phyloP scores from a whole-genome alignment of 2,329 filamentous ascomycete genomes.

The Colletotrichum graminicola region DNA sequence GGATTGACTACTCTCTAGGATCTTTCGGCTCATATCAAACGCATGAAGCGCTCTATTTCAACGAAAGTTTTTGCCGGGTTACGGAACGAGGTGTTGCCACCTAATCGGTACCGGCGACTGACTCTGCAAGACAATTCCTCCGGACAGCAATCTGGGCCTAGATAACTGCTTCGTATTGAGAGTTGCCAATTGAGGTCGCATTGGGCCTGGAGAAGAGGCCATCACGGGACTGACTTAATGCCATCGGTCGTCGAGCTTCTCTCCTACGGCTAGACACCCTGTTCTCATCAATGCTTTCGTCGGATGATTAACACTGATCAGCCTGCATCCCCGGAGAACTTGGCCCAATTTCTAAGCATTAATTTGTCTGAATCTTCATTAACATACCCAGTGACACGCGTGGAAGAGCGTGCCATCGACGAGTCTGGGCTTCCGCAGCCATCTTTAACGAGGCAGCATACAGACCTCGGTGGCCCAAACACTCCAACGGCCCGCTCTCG shows the following conservation, averaged over 20 bases:
- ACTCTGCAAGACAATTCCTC: neutral
- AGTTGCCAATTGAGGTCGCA: constrained; percentile 13
- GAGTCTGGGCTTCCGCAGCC: constrained; percentile 19
- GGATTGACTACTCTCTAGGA: neutral
- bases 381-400: constrained; percentile 22
- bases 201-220: neutral
- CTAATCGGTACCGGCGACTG: neutral
- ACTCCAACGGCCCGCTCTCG: neutral
- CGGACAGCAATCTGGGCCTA: neutral
- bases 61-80: neutral
- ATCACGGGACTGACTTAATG: neutral
- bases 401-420: constrained; percentile 28
- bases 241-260: neutral
- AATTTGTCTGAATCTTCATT: constrained; percentile 7
- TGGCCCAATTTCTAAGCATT: constrained; percentile 20
- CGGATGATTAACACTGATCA: constrained; percentile 25
- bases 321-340: constrained; percentile 11
- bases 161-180: neutral
- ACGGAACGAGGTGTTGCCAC: neutral
- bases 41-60: neutral
- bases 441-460: constrained; percentile 24
- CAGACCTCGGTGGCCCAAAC: constrained; percentile 17
- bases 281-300: constrained; percentile 31
- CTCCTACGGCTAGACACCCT: neutral
- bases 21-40: neutral